Base-by-base conservation (phyloP, 805 yeast genomes). In the Yamadazyma paraphyllophila region DNA sequence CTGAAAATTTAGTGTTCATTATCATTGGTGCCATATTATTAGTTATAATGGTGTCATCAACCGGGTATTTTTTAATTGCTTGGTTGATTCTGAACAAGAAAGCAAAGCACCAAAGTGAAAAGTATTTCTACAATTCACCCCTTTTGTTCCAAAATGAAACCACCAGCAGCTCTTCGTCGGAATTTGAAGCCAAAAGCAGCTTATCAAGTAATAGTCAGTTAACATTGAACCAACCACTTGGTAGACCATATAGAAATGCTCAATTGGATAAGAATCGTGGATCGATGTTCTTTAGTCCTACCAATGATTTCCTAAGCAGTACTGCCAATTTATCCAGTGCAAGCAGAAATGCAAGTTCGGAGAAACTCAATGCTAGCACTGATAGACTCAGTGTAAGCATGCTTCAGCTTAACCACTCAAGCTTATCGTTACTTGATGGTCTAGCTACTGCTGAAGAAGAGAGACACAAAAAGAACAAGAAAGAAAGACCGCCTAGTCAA, bases 281-380 rank as follows among this genome's bases (percentile, higher is more conserved):
- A 9, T 76, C 81, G 4, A 65, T 78, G 75, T 77, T 76, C 47
- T 66, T 78, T 14, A 76, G 81, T 20, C 83, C 83, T 2, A 76
- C 79, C 5, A 44, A 20, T 26, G 52, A 49, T 26, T 36, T 46
- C 9, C 15, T 43, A 6, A 35, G 29, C 31, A 16, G 35, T 17
- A 35, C 45, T 4, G 16, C n/a, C 26, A 26, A 27, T 17, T n/a
- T 33, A 8, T 15, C 36, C 4, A 9, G 13, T 16, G 20, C 27
- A 16, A 35, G 40, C 15, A 15, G 40, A 11, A 45, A 24, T 31
- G 27, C 13, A n/a, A 36, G 39, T 27, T 17, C 33, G 2, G 45
- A 39, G 14, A 34, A 20, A 9, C 40, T 36, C 4, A 39, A 43
- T 30, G 33, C 13, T 14, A 36, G 38, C 17, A n/a, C 36, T 2